These are phyloP conservation scores for Cytospora paraplurivora DNA, from an alignment of 2,329 filamentous ascomycete genomes.

Conservation along the genomic window DNA sequence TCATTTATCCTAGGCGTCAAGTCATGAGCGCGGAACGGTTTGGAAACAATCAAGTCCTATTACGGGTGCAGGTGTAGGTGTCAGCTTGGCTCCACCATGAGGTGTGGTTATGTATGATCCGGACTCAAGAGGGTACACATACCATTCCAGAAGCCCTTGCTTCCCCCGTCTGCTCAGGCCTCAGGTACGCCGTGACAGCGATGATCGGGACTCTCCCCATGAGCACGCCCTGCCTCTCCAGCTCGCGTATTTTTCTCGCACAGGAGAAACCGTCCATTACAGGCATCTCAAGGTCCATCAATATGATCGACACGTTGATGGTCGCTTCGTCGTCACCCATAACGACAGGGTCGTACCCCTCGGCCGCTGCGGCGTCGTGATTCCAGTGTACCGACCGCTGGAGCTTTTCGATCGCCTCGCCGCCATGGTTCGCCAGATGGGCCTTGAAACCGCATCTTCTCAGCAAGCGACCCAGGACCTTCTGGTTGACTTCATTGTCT, in stretches of 20 bases:
- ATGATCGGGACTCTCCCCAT: constrained; percentile 73
- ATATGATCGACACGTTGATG: constrained; percentile 64
- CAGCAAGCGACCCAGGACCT: constrained; percentile 63
- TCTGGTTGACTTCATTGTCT: constrained; percentile 69
- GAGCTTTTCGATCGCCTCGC: constrained; percentile 58
- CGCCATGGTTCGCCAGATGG: constrained; percentile 63
- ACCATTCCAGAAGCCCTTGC: constrained; percentile 75
- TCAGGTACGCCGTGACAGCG: constrained; percentile 80
- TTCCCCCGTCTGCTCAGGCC: constrained; percentile 71
- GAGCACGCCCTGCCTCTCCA: constrained; percentile 64
- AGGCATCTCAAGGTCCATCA: constrained; percentile 83
- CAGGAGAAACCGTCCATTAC: constrained; percentile 81
- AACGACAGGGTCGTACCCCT: constrained; percentile 13
- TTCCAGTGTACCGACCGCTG: constrained; percentile 59
- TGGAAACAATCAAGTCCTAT: constrained; percentile 74
- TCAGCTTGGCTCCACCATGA: constrained; percentile 29
- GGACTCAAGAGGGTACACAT: constrained; percentile 39
- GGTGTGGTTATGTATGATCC: neutral
- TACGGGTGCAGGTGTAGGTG: neutral
- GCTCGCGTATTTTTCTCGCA: constrained; percentile 66
- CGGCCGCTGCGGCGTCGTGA: constrained; percentile 12
- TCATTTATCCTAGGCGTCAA: constrained; percentile 68
- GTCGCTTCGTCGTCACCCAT: constrained; percentile 47
- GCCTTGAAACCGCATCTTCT: constrained; percentile 62
- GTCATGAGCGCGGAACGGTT: constrained; percentile 77